Percentiles rank a stretch among this genome's conserved stretches.
Evolutionary conservation across 441 rosid genomes (phyloP).

Genomic region (Gossypium aridum): DNA sequence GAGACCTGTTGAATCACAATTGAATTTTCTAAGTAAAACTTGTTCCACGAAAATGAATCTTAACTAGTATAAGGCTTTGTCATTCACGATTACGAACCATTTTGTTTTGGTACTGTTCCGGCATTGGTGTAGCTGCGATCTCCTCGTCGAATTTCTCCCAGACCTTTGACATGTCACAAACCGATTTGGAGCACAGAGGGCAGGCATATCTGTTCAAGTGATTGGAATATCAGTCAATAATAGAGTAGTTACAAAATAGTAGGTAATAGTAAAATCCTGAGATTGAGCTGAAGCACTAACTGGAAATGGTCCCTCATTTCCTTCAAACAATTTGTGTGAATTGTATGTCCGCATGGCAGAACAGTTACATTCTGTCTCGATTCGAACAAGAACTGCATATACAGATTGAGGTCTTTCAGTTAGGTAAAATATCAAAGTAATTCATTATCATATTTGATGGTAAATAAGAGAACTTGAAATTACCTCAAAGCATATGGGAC

Average conservation of each 20-base stretch:
- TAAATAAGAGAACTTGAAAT: neutral
- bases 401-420: neutral
- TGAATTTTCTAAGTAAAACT: neutral
- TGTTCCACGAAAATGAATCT: neutral
- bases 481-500: constrained; percentile 95
- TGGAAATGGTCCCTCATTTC: constrained; percentile 78
- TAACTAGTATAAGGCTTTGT: neutral
- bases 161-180: constrained; percentile 84
- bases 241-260: neutral
- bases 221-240: neutral
- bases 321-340: constrained; percentile 67
- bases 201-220: constrained; percentile 60
- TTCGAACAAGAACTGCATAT: constrained; percentile 65
- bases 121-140: constrained; percentile 78
- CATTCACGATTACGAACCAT: constrained; percentile 27
- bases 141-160: constrained; percentile 82
- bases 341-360: constrained; percentile 86
- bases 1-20: constrained; percentile 38
- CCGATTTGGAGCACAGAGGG: constrained; percentile 84
- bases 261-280: neutral
- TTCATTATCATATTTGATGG: neutral
- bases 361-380: constrained; percentile 55
- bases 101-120: constrained; percentile 54
- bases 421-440: neutral
- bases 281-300: constrained; percentile 28